Base-by-base conservation (phyloP, 352 stramenopile species). In the Phytophthora tentaculata region DNA sequence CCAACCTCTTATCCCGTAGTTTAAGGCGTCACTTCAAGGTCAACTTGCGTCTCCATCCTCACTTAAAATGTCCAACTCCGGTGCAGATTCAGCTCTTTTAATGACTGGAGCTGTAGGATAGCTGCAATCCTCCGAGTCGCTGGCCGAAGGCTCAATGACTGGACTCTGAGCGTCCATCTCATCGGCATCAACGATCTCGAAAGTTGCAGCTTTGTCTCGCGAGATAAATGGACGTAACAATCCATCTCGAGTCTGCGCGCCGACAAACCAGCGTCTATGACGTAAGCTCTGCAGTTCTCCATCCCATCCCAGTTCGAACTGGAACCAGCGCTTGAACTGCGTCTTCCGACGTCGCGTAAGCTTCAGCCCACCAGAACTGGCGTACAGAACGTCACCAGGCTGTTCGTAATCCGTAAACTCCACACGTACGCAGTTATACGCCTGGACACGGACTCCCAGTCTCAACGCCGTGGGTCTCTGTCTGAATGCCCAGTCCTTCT, bases 211-310 rank as follows among this genome's bases (percentile, higher is more conserved):
- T 29, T 83, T 78, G 56, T 91, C 81, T 32, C 84, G 66, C 14
- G 71, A 82, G 44, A 80, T 88, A 56, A 89, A 90, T 19, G 83
- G 86, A 13, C 84, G 76, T 22, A 93, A 51, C 39, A 90, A 60
- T 8, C 84, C 84, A 59, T 93, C 79, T 2, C 81, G 83, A 28
- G 75, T 90, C 67, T 89, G 83, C 5, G 79, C 81, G 43, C 84
- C 84, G 24, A 93, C 63, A 56, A 89, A 90, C 84, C 84, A 93
- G 7, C 83, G 77, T 5, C 83, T 79, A 43, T 89, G 73, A 14
- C 84, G 77, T 0, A 85, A 72, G 55, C 83, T 91, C 64, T 90
- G 82, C n/a, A 92, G 66, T 73, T 91, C 82, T 50, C 82, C 81
- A 32, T 86, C 74, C 79, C 80, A 91, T n/a, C 73, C 69, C 20